These are phyloP conservation scores for Trametes meyenii DNA, from an alignment of 768 basidiomycete species.

Conservation along the genomic window DNA sequence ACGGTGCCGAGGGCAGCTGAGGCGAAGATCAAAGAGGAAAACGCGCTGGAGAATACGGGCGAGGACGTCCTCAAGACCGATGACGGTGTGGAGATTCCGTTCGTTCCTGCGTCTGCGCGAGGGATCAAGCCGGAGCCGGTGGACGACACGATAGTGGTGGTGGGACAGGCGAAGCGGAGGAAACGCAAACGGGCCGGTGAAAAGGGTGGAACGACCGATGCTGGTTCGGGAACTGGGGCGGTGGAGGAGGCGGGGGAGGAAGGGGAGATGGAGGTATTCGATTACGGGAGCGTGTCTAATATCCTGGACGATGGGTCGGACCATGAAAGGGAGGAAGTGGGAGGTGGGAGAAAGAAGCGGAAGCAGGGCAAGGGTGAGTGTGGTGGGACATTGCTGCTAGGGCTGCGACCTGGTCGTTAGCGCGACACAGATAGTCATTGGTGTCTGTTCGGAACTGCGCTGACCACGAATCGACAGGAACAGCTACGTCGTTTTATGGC, in stretches of 20 bases:
- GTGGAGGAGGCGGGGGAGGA: conserved; percentile 15
- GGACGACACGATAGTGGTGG: conserved; percentile 72
- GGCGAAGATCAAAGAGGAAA: conserved; percentile 2
- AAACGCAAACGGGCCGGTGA: conserved; percentile 61
- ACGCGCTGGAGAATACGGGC: neutral
- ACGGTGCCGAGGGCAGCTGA: conserved; percentile 46
- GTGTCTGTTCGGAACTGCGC: no score
- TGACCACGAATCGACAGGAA: conserved; percentile 8
- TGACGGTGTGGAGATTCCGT: conserved; percentile 74
- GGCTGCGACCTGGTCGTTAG: neutral
- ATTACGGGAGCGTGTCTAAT: conserved; percentile 45
- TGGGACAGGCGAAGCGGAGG: conserved; percentile 65
- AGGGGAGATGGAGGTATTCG: conserved; percentile 35
- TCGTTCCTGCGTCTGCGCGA: conserved; percentile 70
- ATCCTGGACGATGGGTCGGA: conserved; percentile 43
- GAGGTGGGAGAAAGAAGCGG: conserved; percentile 49
- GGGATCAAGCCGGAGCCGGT: conserved; percentile 30
- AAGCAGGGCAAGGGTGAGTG: conserved; percentile 40
- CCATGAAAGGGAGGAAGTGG: conserved; percentile 29
- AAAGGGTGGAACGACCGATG: neutral
- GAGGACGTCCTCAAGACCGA: conserved; percentile 30
- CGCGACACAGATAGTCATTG: neutral
- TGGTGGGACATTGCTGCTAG: no score
- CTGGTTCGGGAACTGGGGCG: neutral
- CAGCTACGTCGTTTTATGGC: conserved; percentile 29